Evolutionary conservation across 2,329 filamentous ascomycete genomes (phyloP).

Genomic region (Penicillium sp.): DNA sequence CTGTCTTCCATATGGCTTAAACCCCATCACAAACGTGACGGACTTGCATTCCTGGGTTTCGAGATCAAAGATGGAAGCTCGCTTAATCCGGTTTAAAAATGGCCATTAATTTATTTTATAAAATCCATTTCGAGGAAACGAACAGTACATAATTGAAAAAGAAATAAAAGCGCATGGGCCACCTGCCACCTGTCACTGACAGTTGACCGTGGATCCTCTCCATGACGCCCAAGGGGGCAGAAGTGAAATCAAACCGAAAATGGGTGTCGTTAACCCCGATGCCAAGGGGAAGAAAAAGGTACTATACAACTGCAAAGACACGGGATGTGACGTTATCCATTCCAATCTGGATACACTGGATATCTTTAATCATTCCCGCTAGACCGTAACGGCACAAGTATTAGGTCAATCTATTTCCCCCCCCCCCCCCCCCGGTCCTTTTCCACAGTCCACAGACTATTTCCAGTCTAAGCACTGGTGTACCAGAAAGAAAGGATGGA

Average conservation of each 20-base stretch:
- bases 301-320: background rate
- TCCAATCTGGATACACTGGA: background rate
- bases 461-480: conserved; percentile 16
- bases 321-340: conserved; percentile 14
- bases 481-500: conserved; percentile 9
- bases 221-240: background rate
- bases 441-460: conserved; percentile 14
- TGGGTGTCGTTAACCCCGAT: no score
- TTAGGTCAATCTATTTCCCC: conserved; percentile 22
- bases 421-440: no score
- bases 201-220: conserved; percentile 17
- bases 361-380: background rate
- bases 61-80: background rate
- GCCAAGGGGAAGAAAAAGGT: background rate
- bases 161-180: conserved; percentile 16
- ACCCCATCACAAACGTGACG: background rate
- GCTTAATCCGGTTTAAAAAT: background rate
- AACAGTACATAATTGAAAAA: background rate
- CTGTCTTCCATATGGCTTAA: background rate
- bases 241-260: background rate
- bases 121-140: background rate
- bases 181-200: conserved; percentile 27
- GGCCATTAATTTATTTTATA: background rate
- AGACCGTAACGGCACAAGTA: background rate
- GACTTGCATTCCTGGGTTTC: background rate